Percentiles rank a stretch among this genome's conserved stretches.
Conservation (phyloP, 257 asterid genomes). For the Solanum chilense region DNA sequence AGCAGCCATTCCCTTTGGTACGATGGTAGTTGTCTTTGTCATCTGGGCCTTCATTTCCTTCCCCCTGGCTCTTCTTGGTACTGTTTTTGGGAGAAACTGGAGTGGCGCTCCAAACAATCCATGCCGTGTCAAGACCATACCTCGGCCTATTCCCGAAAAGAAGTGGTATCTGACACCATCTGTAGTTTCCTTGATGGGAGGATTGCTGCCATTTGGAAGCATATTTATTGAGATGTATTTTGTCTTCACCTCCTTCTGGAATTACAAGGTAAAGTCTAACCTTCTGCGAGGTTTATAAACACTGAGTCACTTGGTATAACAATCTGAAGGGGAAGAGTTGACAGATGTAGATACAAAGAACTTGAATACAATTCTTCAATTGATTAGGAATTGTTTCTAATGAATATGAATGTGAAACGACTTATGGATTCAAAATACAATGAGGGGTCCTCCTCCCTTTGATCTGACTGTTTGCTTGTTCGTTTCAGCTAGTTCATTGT, state of each 20-base stretch:
- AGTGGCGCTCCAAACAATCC: slow-evolving; percentile 64
- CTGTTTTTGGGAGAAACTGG: slow-evolving; percentile 56
- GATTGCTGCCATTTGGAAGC: slow-evolving; percentile 60
- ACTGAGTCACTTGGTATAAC: neutral
- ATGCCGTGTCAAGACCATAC: slow-evolving; percentile 62
- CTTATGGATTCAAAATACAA: neutral
- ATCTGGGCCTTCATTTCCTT: slow-evolving; percentile 60
- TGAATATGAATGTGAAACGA: neutral
- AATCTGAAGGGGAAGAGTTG: neutral
- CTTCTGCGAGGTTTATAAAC: neutral
- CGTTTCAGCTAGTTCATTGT: neutral
- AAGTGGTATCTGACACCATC: slow-evolving; percentile 61
- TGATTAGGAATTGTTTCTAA: neutral
- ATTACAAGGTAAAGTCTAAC: slow-evolving; percentile 41
- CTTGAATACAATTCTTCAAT: neutral
- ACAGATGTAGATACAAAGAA: neutral
- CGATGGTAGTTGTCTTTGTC: slow-evolving; percentile 48
- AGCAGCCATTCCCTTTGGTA: slow-evolving; percentile 66
- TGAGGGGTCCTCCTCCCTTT: neutral
- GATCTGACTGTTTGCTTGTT: neutral
- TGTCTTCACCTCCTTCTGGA: slow-evolving; percentile 69
- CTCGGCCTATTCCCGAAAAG: slow-evolving; percentile 86
- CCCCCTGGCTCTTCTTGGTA: slow-evolving; percentile 52
- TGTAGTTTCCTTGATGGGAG: slow-evolving; percentile 58
- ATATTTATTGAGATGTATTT: slow-evolving; percentile 67